Evolutionary conservation across 2,329 filamentous ascomycete species (phyloP).

Genomic region (Hypoxylon sp.): DNA sequence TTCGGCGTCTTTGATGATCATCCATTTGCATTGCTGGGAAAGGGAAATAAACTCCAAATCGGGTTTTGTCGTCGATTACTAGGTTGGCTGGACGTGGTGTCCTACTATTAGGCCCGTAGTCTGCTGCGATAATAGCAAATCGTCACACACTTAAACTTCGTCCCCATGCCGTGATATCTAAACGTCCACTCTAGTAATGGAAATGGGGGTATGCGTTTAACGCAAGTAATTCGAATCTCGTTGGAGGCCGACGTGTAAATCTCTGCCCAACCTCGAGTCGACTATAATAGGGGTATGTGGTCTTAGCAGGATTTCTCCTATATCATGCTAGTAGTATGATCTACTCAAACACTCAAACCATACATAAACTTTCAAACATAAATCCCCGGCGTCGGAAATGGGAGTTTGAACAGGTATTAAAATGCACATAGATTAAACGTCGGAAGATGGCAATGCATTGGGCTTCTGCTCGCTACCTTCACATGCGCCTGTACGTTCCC

Average conservation of each 20-base stretch:
- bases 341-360: no score
- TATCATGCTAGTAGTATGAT: background rate
- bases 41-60: slow-evolving; percentile 31
- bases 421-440: slow-evolving; percentile 3
- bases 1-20: slow-evolving; percentile 48
- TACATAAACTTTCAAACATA: background rate
- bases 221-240: background rate
- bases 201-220: background rate
- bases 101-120: slow-evolving; percentile 31
- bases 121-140: slow-evolving; percentile 42
- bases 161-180: background rate
- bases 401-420: background rate
- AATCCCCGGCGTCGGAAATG: background rate
- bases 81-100: slow-evolving; percentile 30
- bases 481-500: slow-evolving; percentile 9
- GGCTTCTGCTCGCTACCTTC: slow-evolving; percentile 20
- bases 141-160: slow-evolving; percentile 21
- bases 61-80: slow-evolving; percentile 41
- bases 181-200: background rate
- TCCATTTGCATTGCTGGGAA: slow-evolving; percentile 46
- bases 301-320: background rate
- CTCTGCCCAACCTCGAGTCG: no score
- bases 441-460: slow-evolving; percentile 28
- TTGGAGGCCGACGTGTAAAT: no score
- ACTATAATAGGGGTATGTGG: background rate